phyloP scores from a whole-genome alignment of 768 basidiomycete genomes.

The Mycena rosella region DNA sequence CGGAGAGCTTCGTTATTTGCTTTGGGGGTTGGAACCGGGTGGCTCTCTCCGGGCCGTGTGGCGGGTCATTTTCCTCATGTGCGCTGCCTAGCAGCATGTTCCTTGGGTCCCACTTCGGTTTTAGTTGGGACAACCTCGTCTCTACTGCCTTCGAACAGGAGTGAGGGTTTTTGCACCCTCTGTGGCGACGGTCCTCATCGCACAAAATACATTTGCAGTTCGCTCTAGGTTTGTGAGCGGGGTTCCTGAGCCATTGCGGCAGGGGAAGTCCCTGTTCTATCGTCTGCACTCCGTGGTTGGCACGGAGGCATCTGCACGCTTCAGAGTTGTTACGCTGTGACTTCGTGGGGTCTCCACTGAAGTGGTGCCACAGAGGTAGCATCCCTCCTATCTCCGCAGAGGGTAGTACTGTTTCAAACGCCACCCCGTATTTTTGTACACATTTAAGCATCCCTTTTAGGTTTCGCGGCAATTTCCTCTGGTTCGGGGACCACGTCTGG shows the following conservation, averaged over 20 bases:
- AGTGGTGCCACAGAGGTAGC: slow-evolving; percentile 51
- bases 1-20: too few relatives aligned
- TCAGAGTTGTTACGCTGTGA: not conserved
- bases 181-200: not conserved
- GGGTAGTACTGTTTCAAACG: slow-evolving; percentile 33
- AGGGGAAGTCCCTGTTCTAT: too few relatives aligned
- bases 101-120: slow-evolving; percentile 4
- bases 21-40: too few relatives aligned
- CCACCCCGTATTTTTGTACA: slow-evolving; percentile 39
- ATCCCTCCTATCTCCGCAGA: slow-evolving; percentile 15
- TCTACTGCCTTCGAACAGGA: not conserved
- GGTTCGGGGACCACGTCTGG: slow-evolving; percentile 42
- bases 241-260: too few relatives aligned
- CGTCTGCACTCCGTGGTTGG: too few relatives aligned
- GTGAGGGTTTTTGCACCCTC: not conserved
- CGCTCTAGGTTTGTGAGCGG: too few relatives aligned
- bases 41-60: too few relatives aligned
- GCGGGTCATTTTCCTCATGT: too few relatives aligned
- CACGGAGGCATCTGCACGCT: too few relatives aligned
- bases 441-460: slow-evolving; percentile 36
- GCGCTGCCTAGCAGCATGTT: too few relatives aligned
- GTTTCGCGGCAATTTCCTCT: slow-evolving; percentile 12
- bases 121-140: not conserved
- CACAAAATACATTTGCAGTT: not conserved
- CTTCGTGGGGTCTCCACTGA: slow-evolving; percentile 14